phyloP scores from a whole-genome alignment of 2,329 filamentous ascomycete species.

The Penicillium brevicompactum region DNA sequence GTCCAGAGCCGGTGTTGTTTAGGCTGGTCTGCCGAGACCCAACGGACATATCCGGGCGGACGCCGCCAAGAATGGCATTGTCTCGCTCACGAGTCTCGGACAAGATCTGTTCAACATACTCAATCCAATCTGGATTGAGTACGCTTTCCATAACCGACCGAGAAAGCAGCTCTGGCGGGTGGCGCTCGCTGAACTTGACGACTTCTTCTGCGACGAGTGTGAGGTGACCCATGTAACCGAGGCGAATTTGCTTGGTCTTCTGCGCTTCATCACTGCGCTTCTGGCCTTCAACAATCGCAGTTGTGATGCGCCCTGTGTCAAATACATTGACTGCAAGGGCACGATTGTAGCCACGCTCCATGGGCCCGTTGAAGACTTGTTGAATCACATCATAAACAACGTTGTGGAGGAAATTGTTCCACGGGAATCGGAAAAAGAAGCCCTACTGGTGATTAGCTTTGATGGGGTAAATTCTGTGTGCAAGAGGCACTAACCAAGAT shows the following conservation, averaged over 20 bases:
- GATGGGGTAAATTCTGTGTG: neutral
- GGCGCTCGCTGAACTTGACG: constrained; percentile 94
- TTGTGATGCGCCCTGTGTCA: constrained; percentile 84
- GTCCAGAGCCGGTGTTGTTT: constrained; percentile 59
- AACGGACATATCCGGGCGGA: constrained; percentile 86
- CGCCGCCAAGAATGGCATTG: constrained; percentile 96
- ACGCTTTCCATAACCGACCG: constrained; percentile 84
- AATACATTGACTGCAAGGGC: constrained; percentile 90
- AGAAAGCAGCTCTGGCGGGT: constrained; percentile 84
- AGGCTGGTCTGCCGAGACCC: constrained; percentile 72
- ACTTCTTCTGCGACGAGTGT: constrained; percentile 98
- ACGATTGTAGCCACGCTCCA: constrained; percentile 94
- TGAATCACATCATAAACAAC: constrained; percentile 99
- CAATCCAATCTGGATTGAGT: constrained; percentile 86
- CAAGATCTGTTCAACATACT: constrained; percentile 90
- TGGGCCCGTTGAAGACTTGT: constrained; percentile 97
- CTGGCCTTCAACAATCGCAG: constrained; percentile 90
- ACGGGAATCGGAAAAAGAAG: constrained; percentile 97
- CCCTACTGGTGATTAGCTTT: constrained; percentile 56
- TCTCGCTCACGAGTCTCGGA: constrained; percentile 93
- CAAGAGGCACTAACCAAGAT: constrained; percentile 71
- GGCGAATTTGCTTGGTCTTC: constrained; percentile 78
- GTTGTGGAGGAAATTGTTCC: constrained; percentile 99
- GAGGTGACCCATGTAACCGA: constrained; percentile 98
- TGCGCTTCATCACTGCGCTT: constrained; percentile 84